These are phyloP conservation scores for Dispira parvispora DNA, from an alignment of 192 early-diverging fungal genomes.

Conservation along the genomic window DNA sequence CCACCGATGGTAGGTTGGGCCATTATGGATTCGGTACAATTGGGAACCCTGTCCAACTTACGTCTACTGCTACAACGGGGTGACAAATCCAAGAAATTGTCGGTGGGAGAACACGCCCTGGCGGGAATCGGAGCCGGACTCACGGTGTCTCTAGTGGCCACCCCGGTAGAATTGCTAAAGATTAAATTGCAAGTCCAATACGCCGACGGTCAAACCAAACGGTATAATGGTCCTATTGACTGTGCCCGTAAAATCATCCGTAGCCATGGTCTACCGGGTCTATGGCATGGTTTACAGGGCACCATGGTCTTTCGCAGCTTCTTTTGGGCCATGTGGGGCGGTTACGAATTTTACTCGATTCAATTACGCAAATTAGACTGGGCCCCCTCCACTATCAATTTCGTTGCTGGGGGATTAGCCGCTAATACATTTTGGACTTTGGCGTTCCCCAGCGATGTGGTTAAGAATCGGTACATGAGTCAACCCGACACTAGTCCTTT, in stretches of 20 bases:
- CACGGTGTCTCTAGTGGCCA: constrained; percentile 62
- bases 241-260: constrained; percentile 55
- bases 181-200: constrained; percentile 60
- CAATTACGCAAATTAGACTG: constrained; percentile 16
- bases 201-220: constrained; percentile 35
- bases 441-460: constrained; percentile 65
- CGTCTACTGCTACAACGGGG: constrained; percentile 48
- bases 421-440: constrained; percentile 85
- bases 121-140: constrained; percentile 54
- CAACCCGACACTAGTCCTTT: constrained; percentile 57
- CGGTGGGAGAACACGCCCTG: constrained; percentile 48
- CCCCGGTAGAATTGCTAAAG: constrained; percentile 67
- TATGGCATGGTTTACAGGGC: constrained; percentile 70
- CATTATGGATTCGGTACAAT: constrained; percentile 58
- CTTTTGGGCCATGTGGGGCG: constrained; percentile 44
- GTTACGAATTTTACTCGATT: constrained; percentile 23
- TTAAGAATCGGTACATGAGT: constrained; percentile 91
- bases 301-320: constrained; percentile 81
- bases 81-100: constrained; percentile 35
- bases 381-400: constrained; percentile 45
- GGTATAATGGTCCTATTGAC: constrained; percentile 77
- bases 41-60: constrained; percentile 75
- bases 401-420: constrained; percentile 64
- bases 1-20: constrained; percentile 85
- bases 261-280: constrained; percentile 60